phyloP scores from a whole-genome alignment of 768 basidiomycete genomes.

The Amanita brunnescens region DNA sequence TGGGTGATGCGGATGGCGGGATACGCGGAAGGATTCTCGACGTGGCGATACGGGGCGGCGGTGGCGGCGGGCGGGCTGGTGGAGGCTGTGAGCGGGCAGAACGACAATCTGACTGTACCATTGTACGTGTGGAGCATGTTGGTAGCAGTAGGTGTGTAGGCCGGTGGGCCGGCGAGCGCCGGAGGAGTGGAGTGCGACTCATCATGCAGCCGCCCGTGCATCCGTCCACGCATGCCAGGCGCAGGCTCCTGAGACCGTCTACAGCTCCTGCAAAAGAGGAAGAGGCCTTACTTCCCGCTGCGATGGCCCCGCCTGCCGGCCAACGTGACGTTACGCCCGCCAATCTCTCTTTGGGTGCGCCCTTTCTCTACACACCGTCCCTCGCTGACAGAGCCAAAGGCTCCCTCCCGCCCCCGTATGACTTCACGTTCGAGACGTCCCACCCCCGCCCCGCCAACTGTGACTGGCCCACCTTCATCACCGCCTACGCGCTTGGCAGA shows the following conservation, averaged over 20 bases:
- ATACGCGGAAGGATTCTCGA: slow-evolving; percentile 66
- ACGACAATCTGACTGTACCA: slow-evolving; percentile 96
- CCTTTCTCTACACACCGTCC: background rate
- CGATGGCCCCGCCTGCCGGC: slow-evolving; percentile 17
- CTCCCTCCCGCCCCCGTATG: slow-evolving; percentile 15
- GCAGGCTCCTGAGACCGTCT: slow-evolving; percentile 23
- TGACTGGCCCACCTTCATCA: slow-evolving; percentile 73
- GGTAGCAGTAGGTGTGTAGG: slow-evolving; percentile 35
- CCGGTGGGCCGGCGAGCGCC: background rate
- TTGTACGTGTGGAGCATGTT: slow-evolving; percentile 92
- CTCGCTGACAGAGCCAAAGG: slow-evolving; percentile 8
- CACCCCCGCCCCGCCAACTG: slow-evolving; percentile 17
- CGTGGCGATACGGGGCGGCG: slow-evolving; percentile 57
- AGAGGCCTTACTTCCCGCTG: slow-evolving; percentile 32
- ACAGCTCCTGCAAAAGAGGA: slow-evolving; percentile 37
- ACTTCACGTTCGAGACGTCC: slow-evolving; percentile 4
- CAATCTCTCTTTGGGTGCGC: slow-evolving; percentile 14
- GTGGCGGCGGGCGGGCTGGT: slow-evolving; percentile 50
- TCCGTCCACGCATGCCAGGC: slow-evolving; percentile 12
- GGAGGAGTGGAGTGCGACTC: background rate
- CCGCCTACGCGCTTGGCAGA: slow-evolving; percentile 65
- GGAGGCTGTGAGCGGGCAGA: slow-evolving; percentile 91
- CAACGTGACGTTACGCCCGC: too few species aligned
- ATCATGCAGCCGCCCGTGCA: slow-evolving; percentile 1
- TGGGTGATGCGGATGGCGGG: slow-evolving; percentile 66